phyloP scores from a whole-genome alignment of 2,329 filamentous ascomycete genomes.

The Alternaria consortialis region DNA sequence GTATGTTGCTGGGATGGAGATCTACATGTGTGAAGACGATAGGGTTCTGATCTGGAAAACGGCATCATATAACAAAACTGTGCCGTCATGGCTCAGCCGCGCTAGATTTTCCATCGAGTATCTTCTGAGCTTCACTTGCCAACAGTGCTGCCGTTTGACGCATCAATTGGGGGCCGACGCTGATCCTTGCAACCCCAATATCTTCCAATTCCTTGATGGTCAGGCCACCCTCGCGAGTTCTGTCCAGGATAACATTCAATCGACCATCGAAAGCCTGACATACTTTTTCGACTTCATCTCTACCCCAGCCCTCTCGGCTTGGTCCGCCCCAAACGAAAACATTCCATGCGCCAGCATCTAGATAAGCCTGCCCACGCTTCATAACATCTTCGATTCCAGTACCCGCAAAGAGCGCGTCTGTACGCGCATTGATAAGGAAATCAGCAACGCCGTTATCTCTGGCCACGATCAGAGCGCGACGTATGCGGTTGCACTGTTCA shows the following conservation, averaged over 20 bases:
- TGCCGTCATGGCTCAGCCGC: background rate
- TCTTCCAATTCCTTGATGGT: slow-evolving; percentile 36
- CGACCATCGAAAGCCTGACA: slow-evolving; percentile 33
- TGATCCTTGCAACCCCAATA: slow-evolving; percentile 46
- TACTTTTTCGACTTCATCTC: slow-evolving; percentile 35
- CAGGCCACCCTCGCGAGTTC: slow-evolving; percentile 28
- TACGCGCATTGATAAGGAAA: too few species aligned
- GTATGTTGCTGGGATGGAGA: too few species aligned
- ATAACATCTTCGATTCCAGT: too few species aligned
- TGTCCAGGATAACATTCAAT: slow-evolving; percentile 41
- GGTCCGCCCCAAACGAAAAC: slow-evolving; percentile 69
- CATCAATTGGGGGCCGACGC: slow-evolving; percentile 45
- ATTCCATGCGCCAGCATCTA: slow-evolving; percentile 63
- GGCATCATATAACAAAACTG: background rate
- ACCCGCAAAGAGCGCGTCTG: too few species aligned
- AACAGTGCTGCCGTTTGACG: slow-evolving; percentile 21
- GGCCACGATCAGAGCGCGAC: slow-evolving; percentile 55
- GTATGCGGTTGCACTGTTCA: slow-evolving; percentile 61
- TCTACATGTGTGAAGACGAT: too few species aligned
- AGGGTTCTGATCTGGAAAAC: too few species aligned
- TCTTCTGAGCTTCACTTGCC: slow-evolving; percentile 27
- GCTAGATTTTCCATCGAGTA: slow-evolving; percentile 25
- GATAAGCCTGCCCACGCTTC: too few species aligned
- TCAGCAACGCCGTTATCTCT: slow-evolving; percentile 34
- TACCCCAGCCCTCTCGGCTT: slow-evolving; percentile 45